A percentile compares a stretch with the other conserved stretches of the same genome.
Evolutionary conservation across 495 filamentous ascomycete species (phyloP).

Genomic region (Staphylotrichum longicolle): DNA sequence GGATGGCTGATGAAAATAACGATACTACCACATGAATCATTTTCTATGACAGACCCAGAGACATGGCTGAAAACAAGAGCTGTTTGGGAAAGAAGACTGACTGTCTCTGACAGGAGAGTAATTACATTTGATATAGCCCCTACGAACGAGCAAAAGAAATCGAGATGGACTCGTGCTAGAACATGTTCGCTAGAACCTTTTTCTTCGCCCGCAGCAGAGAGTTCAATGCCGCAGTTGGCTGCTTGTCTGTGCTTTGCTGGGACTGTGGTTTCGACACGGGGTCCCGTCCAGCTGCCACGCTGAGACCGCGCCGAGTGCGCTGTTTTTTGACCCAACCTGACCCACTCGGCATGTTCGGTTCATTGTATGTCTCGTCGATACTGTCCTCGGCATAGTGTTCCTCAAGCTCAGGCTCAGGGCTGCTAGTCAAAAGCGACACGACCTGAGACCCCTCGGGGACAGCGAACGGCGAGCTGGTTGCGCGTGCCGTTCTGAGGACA

Average conservation of each 20-base stretch:
- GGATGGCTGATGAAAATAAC: too few species aligned
- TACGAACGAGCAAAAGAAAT: neutral
- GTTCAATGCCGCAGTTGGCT: neutral
- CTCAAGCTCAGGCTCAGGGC: constrained; percentile 37
- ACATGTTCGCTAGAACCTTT: neutral
- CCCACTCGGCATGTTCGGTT: constrained; percentile 32
- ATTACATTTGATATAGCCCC: too few species aligned
- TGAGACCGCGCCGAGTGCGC: constrained; percentile 9
- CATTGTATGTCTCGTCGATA: constrained; percentile 40
- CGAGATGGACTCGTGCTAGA: neutral
- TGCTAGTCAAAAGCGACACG: constrained; percentile 38
- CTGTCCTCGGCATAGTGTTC: constrained; percentile 47
- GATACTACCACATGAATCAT: too few species aligned
- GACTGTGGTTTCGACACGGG: constrained; percentile 3
- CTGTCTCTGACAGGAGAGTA: too few species aligned
- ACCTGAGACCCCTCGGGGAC: constrained; percentile 43
- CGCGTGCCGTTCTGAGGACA: neutral
- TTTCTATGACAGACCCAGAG: too few species aligned
- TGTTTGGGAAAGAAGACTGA: too few species aligned
- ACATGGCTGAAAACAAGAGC: too few species aligned
- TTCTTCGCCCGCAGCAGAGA: constrained; percentile 9
- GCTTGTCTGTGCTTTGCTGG: neutral
- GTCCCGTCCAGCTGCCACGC: neutral
- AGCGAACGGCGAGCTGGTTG: constrained; percentile 22
- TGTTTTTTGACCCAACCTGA: constrained; percentile 38